Evolutionary conservation across 805 yeast species (phyloP), one percentile per base, ranked within the genome.

Genomic region (Barnettozyma sp.): DNA sequence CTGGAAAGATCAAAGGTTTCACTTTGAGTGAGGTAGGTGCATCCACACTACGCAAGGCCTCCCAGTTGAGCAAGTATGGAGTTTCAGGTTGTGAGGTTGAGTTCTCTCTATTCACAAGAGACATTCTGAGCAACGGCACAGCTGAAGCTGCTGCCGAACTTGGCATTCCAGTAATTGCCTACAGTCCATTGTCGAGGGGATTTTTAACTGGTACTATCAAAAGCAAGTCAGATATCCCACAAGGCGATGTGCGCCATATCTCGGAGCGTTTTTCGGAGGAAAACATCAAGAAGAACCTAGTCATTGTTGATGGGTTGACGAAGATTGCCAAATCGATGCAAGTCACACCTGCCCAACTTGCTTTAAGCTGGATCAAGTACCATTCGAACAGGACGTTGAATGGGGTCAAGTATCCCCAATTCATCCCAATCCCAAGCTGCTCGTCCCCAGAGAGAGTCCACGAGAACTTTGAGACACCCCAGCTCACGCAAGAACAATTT

Each of bases 181-280:
- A 87, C 59, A 81, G 94, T 21, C 96, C 96, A 21, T 65, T 87
- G 37, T 80, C 87, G 8, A 70, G 83, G 49, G 96, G 95, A 1
- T 62, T 79, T 41, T 66, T 87, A 36, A 78, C 90, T 4, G 94
- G 92, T 38, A 43, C 50, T 22, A 58, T 77, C 35, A 73, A 59
- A 18, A 57, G 68, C 6, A 48, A 59, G 15, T 49, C 56, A 0
- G 78, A 73, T 36, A 50, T 81, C 24, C 72, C 77, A 11, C 63
- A 63, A 28, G 78, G 72, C 28, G 90, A 82, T 49, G 39, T 76
- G 36, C 66, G 85, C 45, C 42, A 40, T 12, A 38, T 35, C 18
- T 48, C 76, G 30, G 87, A 77, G 34, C 68, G 79, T 48, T 83
- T 82, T 61, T 55, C 60, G 14, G 70, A 65, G 26, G 85, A 78